A percentile compares a stretch with the other conserved stretches of the same genome.
Conservation (phyloP, 305 asterid species). For the Solanum aculeatissimum region DNA sequence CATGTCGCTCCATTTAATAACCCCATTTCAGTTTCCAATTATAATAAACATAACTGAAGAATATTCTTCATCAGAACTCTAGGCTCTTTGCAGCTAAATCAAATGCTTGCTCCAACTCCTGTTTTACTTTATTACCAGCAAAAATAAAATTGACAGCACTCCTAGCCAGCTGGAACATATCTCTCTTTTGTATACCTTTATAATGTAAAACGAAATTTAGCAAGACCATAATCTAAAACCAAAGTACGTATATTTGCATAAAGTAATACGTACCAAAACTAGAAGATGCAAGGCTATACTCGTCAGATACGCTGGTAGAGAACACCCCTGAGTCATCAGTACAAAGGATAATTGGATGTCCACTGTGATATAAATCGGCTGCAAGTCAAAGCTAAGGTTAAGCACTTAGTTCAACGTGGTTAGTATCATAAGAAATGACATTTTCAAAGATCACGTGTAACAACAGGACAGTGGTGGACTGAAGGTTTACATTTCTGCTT, state of each 20-base stretch:
- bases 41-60: background rate
- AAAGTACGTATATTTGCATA: background rate
- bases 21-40: background rate
- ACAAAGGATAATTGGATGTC: constrained; percentile 50
- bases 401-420: background rate
- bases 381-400: constrained; percentile 19
- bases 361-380: constrained; percentile 49
- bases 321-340: constrained; percentile 64
- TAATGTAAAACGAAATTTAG: background rate
- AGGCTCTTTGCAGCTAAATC: constrained; percentile 19
- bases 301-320: constrained; percentile 49
- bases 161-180: constrained; percentile 41
- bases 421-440: background rate
- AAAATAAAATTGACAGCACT: constrained; percentile 33
- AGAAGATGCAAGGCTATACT: constrained; percentile 44
- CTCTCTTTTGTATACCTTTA: constrained; percentile 39
- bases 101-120: constrained; percentile 32
- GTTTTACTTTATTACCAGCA: constrained; percentile 38
- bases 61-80: constrained; percentile 9
- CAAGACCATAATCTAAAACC: background rate
- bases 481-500: background rate
- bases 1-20: background rate
- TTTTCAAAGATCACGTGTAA: background rate
- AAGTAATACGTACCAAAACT: constrained; percentile 38
- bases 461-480: background rate